phyloP scores from a whole-genome alignment of 768 basidiomycete species.

The Phanerochaete carnosa region DNA sequence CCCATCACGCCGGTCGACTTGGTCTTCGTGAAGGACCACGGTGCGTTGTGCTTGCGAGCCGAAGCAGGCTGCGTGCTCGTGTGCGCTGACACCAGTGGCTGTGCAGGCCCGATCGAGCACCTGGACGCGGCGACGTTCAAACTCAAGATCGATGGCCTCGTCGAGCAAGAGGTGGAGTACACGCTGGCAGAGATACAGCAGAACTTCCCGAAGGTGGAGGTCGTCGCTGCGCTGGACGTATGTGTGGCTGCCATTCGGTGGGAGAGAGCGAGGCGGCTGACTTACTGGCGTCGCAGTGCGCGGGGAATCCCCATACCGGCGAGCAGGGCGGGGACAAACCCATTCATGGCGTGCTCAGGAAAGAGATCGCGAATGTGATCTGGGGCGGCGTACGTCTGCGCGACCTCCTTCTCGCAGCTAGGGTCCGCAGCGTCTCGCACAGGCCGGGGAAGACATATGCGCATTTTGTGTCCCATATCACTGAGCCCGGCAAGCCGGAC shows the following conservation, averaged over 20 bases:
- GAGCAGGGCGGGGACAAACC: too few relatives aligned
- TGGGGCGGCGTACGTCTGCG: too few relatives aligned
- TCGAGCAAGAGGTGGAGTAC: conserved; percentile 17
- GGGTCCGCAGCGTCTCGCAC: too few relatives aligned
- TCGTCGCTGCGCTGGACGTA: conserved; percentile 58
- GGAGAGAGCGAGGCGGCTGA: too few relatives aligned
- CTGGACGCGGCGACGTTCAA: conserved; percentile 20
- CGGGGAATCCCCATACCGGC: too few relatives aligned
- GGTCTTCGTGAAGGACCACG: conserved; percentile 4
- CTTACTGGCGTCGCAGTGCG: not conserved
- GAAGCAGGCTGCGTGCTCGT: not conserved
- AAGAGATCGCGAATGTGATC: too few relatives aligned
- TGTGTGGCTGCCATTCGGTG: too few relatives aligned
- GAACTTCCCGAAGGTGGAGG: conserved; percentile 18
- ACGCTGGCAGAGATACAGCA: conserved; percentile 20
- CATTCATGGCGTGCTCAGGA: too few relatives aligned
- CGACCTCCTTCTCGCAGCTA: too few relatives aligned
- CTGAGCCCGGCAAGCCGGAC: conserved; percentile 53
- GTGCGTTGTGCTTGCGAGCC: not conserved
- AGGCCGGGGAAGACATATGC: conserved; percentile 51
- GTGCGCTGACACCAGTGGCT: not conserved
- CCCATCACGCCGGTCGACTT: conserved; percentile 1
- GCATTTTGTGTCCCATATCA: conserved; percentile 56
- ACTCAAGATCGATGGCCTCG: conserved; percentile 26
- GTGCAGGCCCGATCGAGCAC: conserved; percentile 19